These are phyloP conservation scores for Cyphellophora europaea DNA, from an alignment of 2,329 filamentous ascomycete species.

Conservation along the genomic window DNA sequence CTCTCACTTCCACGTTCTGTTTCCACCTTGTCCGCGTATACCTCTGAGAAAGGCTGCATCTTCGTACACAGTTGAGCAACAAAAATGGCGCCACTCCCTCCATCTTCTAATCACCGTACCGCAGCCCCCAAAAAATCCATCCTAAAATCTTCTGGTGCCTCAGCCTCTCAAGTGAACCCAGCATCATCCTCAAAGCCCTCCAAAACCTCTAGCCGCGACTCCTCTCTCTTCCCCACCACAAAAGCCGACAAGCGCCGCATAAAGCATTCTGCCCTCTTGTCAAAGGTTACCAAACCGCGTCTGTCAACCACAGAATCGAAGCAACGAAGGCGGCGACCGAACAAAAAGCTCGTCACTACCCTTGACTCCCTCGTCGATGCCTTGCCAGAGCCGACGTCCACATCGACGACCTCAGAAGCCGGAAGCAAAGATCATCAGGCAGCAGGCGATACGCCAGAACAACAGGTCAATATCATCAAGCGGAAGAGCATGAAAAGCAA, in stretches of 20 bases:
- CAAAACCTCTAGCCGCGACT: neutral
- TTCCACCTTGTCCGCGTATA: too few species aligned
- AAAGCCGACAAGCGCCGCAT: constrained; percentile 80
- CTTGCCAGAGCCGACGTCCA: constrained; percentile 54
- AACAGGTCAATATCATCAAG: constrained; percentile 58
- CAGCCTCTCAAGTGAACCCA: too few species aligned
- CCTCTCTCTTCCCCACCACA: constrained; percentile 49
- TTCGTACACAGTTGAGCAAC: too few species aligned
- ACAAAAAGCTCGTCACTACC: constrained; percentile 68
- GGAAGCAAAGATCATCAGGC: constrained; percentile 25
- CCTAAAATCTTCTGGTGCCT: neutral
- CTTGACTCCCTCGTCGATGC: constrained; percentile 72
- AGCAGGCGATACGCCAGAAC: constrained; percentile 17
- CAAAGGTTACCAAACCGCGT: constrained; percentile 58
- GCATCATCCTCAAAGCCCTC: neutral
- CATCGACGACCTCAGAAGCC: constrained; percentile 34
- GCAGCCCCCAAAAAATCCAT: neutral
- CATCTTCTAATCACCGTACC: too few species aligned
- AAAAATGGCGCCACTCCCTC: too few species aligned
- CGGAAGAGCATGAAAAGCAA: constrained; percentile 66
- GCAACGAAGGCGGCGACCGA: constrained; percentile 53
- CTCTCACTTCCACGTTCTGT: too few species aligned
- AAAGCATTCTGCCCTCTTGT: constrained; percentile 71
- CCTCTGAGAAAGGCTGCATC: too few species aligned
- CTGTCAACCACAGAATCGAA: constrained; percentile 34